Evolutionary conservation across 148 eudicot genomes (phyloP), one percentile per base, ranked within the genome.

Genomic region (Bassia scoparia): DNA sequence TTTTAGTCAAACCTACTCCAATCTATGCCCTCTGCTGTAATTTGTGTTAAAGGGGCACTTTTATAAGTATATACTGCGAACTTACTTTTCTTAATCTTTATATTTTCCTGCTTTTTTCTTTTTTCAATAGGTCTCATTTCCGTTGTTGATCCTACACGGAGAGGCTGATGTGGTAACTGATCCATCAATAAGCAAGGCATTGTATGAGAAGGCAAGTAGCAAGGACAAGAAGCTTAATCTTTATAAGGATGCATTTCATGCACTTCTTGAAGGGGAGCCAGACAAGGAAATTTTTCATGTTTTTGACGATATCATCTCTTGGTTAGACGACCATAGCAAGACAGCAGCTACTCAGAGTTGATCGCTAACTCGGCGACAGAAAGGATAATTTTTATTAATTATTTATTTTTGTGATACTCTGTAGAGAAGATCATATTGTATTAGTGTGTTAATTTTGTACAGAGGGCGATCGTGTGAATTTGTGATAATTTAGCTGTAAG

Each of bases 261-360:
- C 90, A 20, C 91, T 94, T 65, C 96, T 91, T 31, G 97, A 89
- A 73, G 98, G 98, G 34, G 98, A 94, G 78, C 84, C 98, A 0
- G 98, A 94, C 78, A 91, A 91, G 8, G 81, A 75, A 61, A 91
- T 91, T 62, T 74, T 76, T 66, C 74, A 79, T 33, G 93, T 89
- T 29, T 84, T 94, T 67, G 77, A 56, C 33, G 98, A 94, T 75
- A 89, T 90, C 43, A 83, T 95, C 48, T 79, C 87, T 70, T 95
- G 99, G 99, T 90, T 95, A 52, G 96, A 95, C 44, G 84, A 88
- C 53, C 96, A 75, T 65, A 78, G 87, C 78, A 50, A 20, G 50
- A 80, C 71, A 76, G 41, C 53, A 8, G 41, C 62, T 63, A 20
- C 55, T 20, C 52, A 59, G 64, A 76, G 23, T 16, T 76, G 77